A percentile compares a stretch with the other conserved stretches of the same genome.
These are phyloP conservation scores for Trichoderma sp. DNA, from an alignment of 2,329 filamentous ascomycete genomes.

Conservation along the genomic window DNA sequence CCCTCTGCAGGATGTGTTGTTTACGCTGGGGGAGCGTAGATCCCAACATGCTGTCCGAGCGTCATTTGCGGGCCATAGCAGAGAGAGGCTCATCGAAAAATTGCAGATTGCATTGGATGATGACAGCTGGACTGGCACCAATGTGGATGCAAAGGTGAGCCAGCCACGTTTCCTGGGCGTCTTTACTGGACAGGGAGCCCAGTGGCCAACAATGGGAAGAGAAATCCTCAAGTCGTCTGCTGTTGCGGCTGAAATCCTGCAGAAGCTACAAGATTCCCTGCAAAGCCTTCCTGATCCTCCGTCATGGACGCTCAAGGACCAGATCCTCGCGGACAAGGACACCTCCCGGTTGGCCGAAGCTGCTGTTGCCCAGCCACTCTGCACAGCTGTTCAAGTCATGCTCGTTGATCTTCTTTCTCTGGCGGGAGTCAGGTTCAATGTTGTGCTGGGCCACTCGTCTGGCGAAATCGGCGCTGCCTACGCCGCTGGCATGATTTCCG, in stretches of 20 bases:
- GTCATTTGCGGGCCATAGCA: background rate
- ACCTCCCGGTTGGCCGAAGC: slow-evolving; percentile 22
- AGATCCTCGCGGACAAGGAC: background rate
- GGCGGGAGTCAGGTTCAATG: slow-evolving; percentile 33
- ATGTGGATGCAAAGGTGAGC: background rate
- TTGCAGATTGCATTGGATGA: background rate
- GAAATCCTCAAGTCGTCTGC: background rate
- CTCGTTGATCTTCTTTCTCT: slow-evolving; percentile 30
- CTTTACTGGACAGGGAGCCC: slow-evolving; percentile 15
- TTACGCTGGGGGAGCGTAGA: background rate
- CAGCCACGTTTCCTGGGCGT: background rate
- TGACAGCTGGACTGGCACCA: background rate
- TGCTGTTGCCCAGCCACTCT: slow-evolving; percentile 30
- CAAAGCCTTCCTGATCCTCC: background rate
- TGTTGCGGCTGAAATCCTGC: background rate
- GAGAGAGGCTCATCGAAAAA: background rate
- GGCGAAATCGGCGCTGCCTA: slow-evolving; percentile 53
- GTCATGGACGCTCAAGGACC: background rate
- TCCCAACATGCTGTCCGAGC: background rate
- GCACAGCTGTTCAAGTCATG: slow-evolving; percentile 30
- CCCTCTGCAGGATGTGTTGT: background rate
- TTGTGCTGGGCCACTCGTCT: slow-evolving; percentile 47
- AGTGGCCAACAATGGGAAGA: slow-evolving; percentile 4
- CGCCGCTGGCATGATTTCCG: slow-evolving; percentile 41
- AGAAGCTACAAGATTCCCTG: background rate